Evolutionary conservation across 1,139 yeast species (phyloP), one percentile per base, ranked within the genome.

Genomic region (Kluyveromyces marxianus): DNA sequence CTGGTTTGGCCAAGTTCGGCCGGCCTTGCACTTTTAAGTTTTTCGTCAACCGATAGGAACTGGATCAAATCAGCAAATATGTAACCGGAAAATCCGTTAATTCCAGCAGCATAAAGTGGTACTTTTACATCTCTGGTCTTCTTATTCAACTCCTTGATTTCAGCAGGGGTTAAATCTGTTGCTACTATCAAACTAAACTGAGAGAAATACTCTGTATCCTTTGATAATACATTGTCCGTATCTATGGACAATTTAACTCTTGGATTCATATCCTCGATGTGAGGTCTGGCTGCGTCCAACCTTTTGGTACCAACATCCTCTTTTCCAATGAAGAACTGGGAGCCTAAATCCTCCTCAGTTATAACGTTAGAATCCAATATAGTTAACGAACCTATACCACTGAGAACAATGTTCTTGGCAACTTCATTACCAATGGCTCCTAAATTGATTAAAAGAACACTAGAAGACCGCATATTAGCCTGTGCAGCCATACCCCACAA

Each of bases 401-500:
- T 95, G 37, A 92, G 72, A 10, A 87, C 92, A 44, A 92, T 67
- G 65, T 90, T 90, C 66, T 92, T 92, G 37, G 83, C 81, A 10
- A 83, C 74, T 62, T 89, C 97, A 28, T 83, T 79, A 3, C 94
- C 92, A 7, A 84, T 71, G 0, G 86, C 86, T 7, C 88, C 83
- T 31, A 85, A 57, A 52, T 83, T 81, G 32, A 88, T 69, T 35
- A 89, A 61, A 45, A 92, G 69, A 6, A 90, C 72, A 45, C 76
- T 76, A 14, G 97, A 83, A 28, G 82, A 77, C 40, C 95, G 74
- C 69, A 92, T 77, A 44, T 89, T 70, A 43, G 79, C 74, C 65
- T 92, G 99, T 14, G 97, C 95, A 29, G 86, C 94, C 68, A 92
- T 74, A 8, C 98, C 98, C 99, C 99, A 92, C 35, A 92, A 73